A percentile compares a stretch with the other conserved stretches of the same genome.
Evolutionary conservation across 2,329 filamentous ascomycete species (phyloP).

Genomic region (Monilinia fructigena): DNA sequence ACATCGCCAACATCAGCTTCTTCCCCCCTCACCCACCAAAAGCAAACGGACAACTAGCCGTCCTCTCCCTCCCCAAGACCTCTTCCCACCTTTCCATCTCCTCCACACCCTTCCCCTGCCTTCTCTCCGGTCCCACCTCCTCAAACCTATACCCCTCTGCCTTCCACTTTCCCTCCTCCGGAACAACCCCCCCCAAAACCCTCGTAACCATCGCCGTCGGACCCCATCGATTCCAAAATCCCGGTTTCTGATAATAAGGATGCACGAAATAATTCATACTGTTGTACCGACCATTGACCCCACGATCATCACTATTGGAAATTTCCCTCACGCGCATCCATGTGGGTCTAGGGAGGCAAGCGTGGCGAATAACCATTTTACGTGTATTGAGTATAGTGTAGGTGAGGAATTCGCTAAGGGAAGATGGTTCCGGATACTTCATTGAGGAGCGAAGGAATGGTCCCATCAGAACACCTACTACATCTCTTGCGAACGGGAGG

Average conservation of each 20-base stretch:
- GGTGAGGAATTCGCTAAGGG: slow-evolving; percentile 44
- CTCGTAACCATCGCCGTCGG: slow-evolving; percentile 52
- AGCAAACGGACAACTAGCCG: slow-evolving; percentile 50
- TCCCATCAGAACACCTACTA: slow-evolving; percentile 61
- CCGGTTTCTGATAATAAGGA: slow-evolving; percentile 64
- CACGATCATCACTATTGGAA: slow-evolving; percentile 49
- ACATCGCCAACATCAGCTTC: background rate
- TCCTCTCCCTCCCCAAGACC: slow-evolving; percentile 42
- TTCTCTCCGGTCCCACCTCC: slow-evolving; percentile 61
- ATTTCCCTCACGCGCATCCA: slow-evolving; percentile 44
- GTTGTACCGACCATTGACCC: slow-evolving; percentile 51
- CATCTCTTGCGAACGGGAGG: slow-evolving; percentile 49
- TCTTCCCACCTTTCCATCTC: slow-evolving; percentile 46
- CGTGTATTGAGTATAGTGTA: slow-evolving; percentile 52
- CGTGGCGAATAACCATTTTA: slow-evolving; percentile 54
- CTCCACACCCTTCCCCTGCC: slow-evolving; percentile 51
- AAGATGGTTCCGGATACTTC: slow-evolving; percentile 49
- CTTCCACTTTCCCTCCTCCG: slow-evolving; percentile 46
- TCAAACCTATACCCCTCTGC: slow-evolving; percentile 45
- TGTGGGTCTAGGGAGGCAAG: slow-evolving; percentile 56
- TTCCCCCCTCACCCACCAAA: background rate
- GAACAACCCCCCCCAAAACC: slow-evolving; percentile 47
- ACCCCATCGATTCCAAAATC: slow-evolving; percentile 62
- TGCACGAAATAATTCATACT: slow-evolving; percentile 55
- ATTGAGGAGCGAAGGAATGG: slow-evolving; percentile 64